A percentile compares a stretch with the other conserved stretches of the same genome.
These are phyloP conservation scores for Panaeolus papilionaceus DNA, from an alignment of 768 basidiomycete species.

Conservation along the genomic window DNA sequence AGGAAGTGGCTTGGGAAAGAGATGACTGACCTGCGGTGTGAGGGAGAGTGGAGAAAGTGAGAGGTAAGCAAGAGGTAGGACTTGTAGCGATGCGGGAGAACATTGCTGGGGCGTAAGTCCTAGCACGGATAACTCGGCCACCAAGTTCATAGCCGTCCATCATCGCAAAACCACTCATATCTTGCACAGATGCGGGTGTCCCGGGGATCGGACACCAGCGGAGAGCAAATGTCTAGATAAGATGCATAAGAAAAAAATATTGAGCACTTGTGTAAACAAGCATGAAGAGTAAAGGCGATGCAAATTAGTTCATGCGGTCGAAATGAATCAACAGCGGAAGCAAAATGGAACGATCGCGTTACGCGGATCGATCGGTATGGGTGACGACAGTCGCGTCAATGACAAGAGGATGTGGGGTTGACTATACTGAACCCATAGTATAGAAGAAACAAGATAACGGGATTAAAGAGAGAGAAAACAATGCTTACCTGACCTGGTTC, in stretches of 20 bases:
- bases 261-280: conserved; percentile 10
- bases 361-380: conserved; percentile 10
- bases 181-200: conserved; percentile 26
- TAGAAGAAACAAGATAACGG: background rate
- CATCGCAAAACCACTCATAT: conserved; percentile 37
- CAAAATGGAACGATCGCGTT: conserved; percentile 18
- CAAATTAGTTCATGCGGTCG: background rate
- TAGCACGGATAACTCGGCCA: conserved; percentile 36
- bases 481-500: conserved; percentile 36
- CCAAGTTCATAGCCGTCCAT: conserved; percentile 39
- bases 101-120: conserved; percentile 37
- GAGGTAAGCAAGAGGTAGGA: conserved; percentile 34
- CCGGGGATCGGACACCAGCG: conserved; percentile 36
- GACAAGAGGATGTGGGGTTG: background rate
- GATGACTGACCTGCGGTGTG: conserved; percentile 27
- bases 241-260: background rate
- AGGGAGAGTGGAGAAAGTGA: conserved; percentile 33
- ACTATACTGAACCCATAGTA: background rate
- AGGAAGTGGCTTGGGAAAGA: conserved; percentile 8
- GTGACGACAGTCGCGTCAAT: conserved; percentile 19
- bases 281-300: background rate
- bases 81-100: conserved; percentile 39
- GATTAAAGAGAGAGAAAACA: conserved; percentile 9
- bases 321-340: conserved; percentile 19
- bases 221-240: conserved; percentile 34